These are phyloP conservation scores for Cryptococcus sp. DNA, from an alignment of 1,284 basidiomycete genomes.

Conservation along the genomic window DNA sequence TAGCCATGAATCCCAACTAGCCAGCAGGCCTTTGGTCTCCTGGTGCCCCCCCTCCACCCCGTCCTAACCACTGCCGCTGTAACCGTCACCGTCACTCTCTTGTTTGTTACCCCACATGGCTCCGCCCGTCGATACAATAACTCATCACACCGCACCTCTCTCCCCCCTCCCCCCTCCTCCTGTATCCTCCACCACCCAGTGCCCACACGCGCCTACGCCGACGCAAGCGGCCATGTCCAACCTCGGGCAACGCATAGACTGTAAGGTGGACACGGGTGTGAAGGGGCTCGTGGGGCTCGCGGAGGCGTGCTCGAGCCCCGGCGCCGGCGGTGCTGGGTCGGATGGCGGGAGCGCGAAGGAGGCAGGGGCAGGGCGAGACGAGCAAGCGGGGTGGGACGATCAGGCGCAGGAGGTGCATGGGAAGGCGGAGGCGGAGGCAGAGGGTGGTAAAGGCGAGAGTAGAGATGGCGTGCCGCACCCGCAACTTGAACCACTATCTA, in stretches of 20 bases:
- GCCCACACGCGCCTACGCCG: not conserved
- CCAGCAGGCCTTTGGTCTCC: conserved; percentile 1
- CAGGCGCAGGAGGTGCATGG: too few relatives aligned
- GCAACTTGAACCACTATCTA: too few relatives aligned
- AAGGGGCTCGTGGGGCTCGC: conserved; percentile 39
- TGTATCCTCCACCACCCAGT: too few relatives aligned
- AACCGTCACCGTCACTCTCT: too few relatives aligned
- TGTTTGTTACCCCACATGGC: too few relatives aligned
- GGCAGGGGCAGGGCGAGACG: not conserved
- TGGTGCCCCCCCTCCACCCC: not conserved
- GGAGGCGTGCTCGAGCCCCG: conserved; percentile 23
- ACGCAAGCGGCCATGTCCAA: conserved; percentile 28
- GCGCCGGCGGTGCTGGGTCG: conserved; percentile 1
- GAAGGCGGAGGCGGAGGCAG: not conserved
- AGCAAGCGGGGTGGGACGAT: too few relatives aligned
- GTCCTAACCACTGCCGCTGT: not conserved
- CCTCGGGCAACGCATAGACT: conserved; percentile 33
- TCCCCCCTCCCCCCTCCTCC: not conserved
- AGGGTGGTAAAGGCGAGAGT: not conserved
- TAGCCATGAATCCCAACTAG: not conserved
- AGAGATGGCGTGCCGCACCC: too few relatives aligned
- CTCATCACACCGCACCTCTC: not conserved
- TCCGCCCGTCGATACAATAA: not conserved
- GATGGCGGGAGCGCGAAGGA: not conserved
- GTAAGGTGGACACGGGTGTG: conserved; percentile 38